Evolutionary conservation across 2,329 filamentous ascomycete species (phyloP).

Genomic region (Penicillium janthinellum): DNA sequence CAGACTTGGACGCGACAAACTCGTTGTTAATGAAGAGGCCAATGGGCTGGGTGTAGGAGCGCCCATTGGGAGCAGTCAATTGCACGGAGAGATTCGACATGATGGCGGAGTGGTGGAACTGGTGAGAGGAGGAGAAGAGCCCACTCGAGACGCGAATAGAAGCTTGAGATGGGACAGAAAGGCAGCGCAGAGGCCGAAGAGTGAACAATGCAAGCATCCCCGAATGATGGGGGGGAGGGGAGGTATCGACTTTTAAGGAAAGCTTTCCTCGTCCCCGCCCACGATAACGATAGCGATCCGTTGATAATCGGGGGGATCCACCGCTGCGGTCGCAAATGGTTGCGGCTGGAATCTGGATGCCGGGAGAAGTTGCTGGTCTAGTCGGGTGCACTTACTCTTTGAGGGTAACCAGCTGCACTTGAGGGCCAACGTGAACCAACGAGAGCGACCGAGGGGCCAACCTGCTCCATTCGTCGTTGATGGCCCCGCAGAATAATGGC

Average conservation of each 20-base stretch:
- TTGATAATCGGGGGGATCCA: not conserved
- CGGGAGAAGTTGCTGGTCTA: not conserved
- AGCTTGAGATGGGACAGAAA: constrained; percentile 9
- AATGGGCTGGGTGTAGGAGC: constrained; percentile 69
- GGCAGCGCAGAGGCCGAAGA: constrained; percentile 13
- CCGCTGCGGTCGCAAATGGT: not conserved
- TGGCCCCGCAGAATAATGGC: not conserved
- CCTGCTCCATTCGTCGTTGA: constrained; percentile 8
- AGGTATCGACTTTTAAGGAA: constrained; percentile 8
- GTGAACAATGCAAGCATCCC: constrained; percentile 15
- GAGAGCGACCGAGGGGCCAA: not conserved
- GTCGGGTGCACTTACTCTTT: constrained; percentile 41
- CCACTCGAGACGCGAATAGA: not conserved
- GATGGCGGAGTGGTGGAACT: constrained; percentile 32
- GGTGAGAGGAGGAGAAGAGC: constrained; percentile 8
- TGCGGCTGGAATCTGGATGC: not conserved
- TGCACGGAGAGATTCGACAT: constrained; percentile 51
- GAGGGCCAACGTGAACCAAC: not conserved
- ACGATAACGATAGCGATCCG: constrained; percentile 24
- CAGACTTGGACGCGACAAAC: constrained; percentile 68
- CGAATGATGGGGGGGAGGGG: not conserved
- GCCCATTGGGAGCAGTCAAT: constrained; percentile 74
- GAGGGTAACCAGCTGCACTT: constrained; percentile 18
- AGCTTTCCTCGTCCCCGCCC: constrained; percentile 15
- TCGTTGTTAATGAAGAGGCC: constrained; percentile 87